These are phyloP conservation scores for Monosporascus ibericus DNA, from an alignment of 2,329 filamentous ascomycete genomes.

Conservation along the genomic window DNA sequence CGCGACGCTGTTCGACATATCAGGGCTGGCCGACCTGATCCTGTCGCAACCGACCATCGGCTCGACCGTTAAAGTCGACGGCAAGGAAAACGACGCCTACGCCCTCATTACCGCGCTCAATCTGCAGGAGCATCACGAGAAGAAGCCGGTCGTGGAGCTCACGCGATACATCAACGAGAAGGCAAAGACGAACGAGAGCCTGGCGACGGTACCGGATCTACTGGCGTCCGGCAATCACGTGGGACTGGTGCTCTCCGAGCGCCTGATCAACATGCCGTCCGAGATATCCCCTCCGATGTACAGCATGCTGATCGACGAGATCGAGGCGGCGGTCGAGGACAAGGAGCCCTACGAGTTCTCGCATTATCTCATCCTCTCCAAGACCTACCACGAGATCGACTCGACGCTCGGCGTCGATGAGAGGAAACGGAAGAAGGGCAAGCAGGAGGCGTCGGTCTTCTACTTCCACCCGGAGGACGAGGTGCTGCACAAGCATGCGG, in stretches of 20 bases:
- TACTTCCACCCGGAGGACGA: constrained; percentile 98
- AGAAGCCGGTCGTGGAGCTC: constrained; percentile 64
- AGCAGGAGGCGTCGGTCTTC: constrained; percentile 59
- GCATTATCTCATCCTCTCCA: constrained; percentile 87
- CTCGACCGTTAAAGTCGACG: constrained; percentile 95
- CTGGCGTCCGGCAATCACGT: constrained; percentile 56
- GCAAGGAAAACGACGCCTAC: constrained; percentile 86
- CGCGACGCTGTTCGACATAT: constrained; percentile 78
- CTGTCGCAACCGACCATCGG: constrained; percentile 82
- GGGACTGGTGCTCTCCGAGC: constrained; percentile 83
- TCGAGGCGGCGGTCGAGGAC: constrained; percentile 80
- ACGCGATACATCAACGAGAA: constrained; percentile 63
- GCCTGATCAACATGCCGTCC: constrained; percentile 93
- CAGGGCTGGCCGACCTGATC: constrained; percentile 78
- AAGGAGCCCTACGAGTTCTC: constrained; percentile 89
- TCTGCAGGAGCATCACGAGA: constrained; percentile 69
- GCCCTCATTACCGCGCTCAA: constrained; percentile 88
- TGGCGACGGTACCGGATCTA: constrained; percentile 53
- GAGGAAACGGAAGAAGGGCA: constrained; percentile 62
- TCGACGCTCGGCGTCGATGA: constrained; percentile 69
- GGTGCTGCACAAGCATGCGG: constrained; percentile 69
- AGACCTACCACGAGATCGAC: constrained; percentile 84
- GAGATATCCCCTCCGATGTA: constrained; percentile 93
- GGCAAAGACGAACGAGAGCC: constrained; percentile 45
- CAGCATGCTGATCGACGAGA: constrained; percentile 86